These are phyloP conservation scores for Xylaria polymorpha DNA, from an alignment of 2,329 filamentous ascomycete species.

Conservation along the genomic window DNA sequence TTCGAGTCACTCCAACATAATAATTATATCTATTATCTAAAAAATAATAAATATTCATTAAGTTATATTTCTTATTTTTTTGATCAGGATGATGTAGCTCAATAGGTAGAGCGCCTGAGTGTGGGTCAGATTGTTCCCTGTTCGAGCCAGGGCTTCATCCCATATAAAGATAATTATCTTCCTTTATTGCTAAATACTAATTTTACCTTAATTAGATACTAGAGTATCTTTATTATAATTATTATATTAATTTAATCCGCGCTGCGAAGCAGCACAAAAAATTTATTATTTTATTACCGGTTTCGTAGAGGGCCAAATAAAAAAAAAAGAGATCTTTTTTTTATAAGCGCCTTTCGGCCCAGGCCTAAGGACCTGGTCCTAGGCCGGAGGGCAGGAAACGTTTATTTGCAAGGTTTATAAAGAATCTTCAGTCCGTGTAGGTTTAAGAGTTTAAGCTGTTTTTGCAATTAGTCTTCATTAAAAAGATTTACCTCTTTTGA, in stretches of 20 bases:
- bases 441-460: not conserved
- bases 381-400: too few species aligned
- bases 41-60: not conserved
- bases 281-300: not conserved
- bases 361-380: too few species aligned
- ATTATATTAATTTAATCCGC: too few species aligned
- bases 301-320: too few species aligned
- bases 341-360: too few species aligned
- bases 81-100: not conserved
- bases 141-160: not conserved
- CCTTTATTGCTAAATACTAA: not conserved
- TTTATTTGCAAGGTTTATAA: not conserved
- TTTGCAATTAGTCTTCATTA: not conserved
- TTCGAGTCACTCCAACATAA: too few species aligned
- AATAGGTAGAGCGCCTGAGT: conserved; percentile 1
- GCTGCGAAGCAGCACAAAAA: not conserved
- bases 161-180: not conserved
- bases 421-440: not conserved
- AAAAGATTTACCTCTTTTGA: not conserved
- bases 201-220: not conserved
- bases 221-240: not conserved
- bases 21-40: too few species aligned
- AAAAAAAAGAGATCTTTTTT: too few species aligned
- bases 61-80: too few species aligned
- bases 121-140: not conserved